These are phyloP conservation scores for Neurospora sp. DNA, from an alignment of 495 filamentous ascomycete genomes.

Conservation along the genomic window DNA sequence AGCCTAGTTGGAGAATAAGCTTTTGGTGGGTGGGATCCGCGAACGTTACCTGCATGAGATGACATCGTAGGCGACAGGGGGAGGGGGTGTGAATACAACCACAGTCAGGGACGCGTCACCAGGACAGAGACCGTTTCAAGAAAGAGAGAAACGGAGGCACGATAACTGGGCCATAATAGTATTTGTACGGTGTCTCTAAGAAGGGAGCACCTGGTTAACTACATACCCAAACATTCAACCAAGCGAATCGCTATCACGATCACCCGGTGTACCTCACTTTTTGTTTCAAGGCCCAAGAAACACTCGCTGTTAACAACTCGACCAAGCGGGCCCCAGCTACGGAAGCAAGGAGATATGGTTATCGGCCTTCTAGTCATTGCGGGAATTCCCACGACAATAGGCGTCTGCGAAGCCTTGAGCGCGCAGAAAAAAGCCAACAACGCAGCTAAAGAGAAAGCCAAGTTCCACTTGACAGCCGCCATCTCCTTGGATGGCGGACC, in stretches of 20 bases:
- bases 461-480: slow-evolving; percentile 37
- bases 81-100: neutral
- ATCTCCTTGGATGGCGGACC: slow-evolving; percentile 30
- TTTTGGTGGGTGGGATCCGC: slow-evolving; percentile 3
- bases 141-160: neutral
- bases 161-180: neutral
- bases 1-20: slow-evolving; percentile 4
- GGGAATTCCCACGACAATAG: slow-evolving; percentile 40
- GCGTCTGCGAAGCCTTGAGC: slow-evolving; percentile 39
- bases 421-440: slow-evolving; percentile 40
- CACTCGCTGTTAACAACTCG: neutral
- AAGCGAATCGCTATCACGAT: neutral
- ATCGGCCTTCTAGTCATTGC: slow-evolving; percentile 37
- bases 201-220: neutral
- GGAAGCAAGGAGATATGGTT: slow-evolving; percentile 11
- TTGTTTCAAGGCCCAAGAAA: neutral
- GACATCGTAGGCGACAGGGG: slow-evolving; percentile 6
- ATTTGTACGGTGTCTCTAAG: neutral
- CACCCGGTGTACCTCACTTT: neutral
- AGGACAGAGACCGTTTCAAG: neutral
- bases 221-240: neutral
- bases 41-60: slow-evolving; percentile 3
- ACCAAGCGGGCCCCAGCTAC: neutral
- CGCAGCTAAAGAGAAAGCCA: slow-evolving; percentile 40
- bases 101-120: neutral